Evolutionary conservation across 2,329 filamentous ascomycete genomes (phyloP), one percentile per base, ranked within the genome.

Genomic region (Mycosphaerella arachidis): DNA sequence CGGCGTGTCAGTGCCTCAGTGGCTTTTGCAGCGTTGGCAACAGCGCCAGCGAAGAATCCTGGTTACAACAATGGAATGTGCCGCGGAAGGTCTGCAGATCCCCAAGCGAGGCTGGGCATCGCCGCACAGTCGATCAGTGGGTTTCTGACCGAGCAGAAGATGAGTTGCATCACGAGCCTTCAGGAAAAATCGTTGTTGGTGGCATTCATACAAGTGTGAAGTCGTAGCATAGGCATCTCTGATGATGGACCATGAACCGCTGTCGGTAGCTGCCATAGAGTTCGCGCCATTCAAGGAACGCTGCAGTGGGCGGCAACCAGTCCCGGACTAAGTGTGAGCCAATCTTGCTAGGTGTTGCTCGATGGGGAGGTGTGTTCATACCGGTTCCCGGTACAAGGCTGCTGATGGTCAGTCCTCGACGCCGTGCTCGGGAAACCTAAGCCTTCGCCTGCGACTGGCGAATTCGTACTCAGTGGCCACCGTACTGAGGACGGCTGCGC

Each of bases 211-310:
- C 13, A 43, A 8, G 18, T 7, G 40, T 43, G 40, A 43, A 43
- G 40, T 43, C 1, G 40, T 18, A 18, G n/a, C 5, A 43, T 43
- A 18, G 4, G 55, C 50, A 33, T 6, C 13, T 55, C 40, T 45
- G 48, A 43, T 48, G 37, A 53, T 56, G 27, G 31, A 56, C 53
- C 13, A 52, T 51, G 56, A 56, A 57, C 59, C 57, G 55, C 60
- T 61, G 59, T 65, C 65, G 63, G 65, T 60, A 67, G 59, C 63
- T 63, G 60, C 59, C 63, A 59, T 65, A 61, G 59, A 63, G 60
- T 63, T 65, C 57, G 53, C 53, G 55, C 61, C 61, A 58, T 54
- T 59, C 56, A 57, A 64, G 63, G 57, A 50, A 60, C 53, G 51
- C 50, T 63, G 57, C 61, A 61, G 59, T 59, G 53, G 30, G 40